A percentile compares a stretch with the other conserved stretches of the same genome.
These are phyloP conservation scores for Entamoeba dispar DNA, from an alignment of 208 protist species.

Conservation along the genomic window DNA sequence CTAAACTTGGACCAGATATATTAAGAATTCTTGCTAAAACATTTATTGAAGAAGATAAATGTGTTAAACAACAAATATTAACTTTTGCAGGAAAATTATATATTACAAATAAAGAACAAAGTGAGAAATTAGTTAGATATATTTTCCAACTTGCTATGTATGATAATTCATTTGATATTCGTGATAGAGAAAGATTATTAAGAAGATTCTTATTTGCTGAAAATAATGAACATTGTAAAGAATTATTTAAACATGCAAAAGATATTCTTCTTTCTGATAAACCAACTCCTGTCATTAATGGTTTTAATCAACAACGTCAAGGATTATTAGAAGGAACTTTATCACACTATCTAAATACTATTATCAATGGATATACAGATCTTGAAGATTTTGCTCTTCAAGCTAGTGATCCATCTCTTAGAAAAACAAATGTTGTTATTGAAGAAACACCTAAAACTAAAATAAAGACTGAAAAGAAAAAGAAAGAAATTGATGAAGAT, in stretches of 20 bases:
- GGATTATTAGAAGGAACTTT: background rate
- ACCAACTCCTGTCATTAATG: background rate
- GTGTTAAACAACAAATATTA: slow-evolving; percentile 10
- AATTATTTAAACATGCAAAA: background rate
- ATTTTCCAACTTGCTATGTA: slow-evolving; percentile 1
- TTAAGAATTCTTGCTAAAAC: background rate
- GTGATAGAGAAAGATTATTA: slow-evolving; percentile 9
- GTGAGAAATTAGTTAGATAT: background rate
- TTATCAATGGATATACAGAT: background rate
- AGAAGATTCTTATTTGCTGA: background rate
- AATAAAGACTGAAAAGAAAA: background rate
- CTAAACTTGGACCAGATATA: slow-evolving; percentile 1
- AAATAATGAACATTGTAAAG: background rate
- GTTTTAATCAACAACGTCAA: background rate
- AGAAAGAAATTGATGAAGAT: background rate
- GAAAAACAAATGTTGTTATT: background rate
- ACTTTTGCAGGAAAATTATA: slow-evolving; percentile 9
- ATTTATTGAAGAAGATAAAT: background rate
- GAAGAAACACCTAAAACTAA: background rate
- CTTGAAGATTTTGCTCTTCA: background rate
- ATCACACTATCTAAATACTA: background rate
- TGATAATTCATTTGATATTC: slow-evolving; percentile 3
- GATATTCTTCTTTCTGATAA: background rate
- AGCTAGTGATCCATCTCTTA: background rate
- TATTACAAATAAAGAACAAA: background rate